Conservation (phyloP, 208 protist genomes). For the Trypanosoma brucei region DNA sequence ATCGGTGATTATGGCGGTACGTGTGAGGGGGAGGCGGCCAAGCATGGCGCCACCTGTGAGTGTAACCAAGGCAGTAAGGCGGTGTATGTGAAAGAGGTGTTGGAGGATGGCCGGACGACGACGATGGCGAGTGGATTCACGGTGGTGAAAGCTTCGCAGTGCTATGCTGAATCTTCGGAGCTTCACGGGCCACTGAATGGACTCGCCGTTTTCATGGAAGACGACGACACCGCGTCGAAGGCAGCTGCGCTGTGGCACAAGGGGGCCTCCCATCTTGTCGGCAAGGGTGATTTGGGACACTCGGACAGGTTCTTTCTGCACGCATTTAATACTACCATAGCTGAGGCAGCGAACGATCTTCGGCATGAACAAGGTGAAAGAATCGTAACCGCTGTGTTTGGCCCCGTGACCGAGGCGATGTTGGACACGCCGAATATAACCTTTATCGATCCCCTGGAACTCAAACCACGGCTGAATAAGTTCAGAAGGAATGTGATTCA, state of each 20-base stretch:
- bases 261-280: not conserved
- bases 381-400: constrained; percentile 4
- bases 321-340: not conserved
- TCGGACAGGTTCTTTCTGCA: constrained; percentile 1
- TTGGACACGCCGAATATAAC: constrained; percentile 3
- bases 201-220: not conserved
- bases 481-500: constrained; percentile 7
- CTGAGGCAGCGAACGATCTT: not conserved
- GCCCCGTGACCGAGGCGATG: constrained; percentile 10
- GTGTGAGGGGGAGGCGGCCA: constrained; percentile 5
- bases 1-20: constrained; percentile 56
- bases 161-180: not conserved
- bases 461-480: constrained; percentile 1
- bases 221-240: not conserved
- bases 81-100: not conserved
- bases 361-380: not conserved
- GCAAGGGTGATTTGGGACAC: not conserved
- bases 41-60: constrained; percentile 27
- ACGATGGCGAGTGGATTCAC: no score
- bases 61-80: constrained; percentile 47
- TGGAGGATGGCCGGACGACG: not conserved
- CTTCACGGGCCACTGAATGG: constrained; percentile 1
- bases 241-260: not conserved
- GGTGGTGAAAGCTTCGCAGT: not conserved
- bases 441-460: constrained; percentile 13